Conservation (phyloP, 495 filamentous ascomycete species). For the Xylona heveae region DNA sequence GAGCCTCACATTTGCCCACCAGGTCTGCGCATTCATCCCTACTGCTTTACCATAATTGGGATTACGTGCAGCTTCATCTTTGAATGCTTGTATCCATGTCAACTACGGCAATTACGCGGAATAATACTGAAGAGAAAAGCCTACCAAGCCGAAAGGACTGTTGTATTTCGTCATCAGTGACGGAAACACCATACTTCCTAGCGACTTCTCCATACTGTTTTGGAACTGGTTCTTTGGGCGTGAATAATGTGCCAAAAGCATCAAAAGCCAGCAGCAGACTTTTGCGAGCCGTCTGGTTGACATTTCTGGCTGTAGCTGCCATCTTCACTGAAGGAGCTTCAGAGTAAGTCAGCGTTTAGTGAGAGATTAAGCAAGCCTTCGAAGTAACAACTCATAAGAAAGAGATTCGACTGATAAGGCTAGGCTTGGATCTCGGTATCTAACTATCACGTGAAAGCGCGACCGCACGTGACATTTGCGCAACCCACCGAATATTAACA, state of each 20-base stretch:
- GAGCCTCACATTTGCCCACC: slow-evolving; percentile 45
- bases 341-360: no score
- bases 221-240: slow-evolving; percentile 33
- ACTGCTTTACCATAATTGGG: slow-evolving; percentile 49
- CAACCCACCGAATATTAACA: no score
- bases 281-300: neutral
- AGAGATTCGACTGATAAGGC: no score
- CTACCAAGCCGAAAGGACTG: slow-evolving; percentile 17
- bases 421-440: no score
- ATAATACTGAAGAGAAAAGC: no score
- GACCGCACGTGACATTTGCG: no score
- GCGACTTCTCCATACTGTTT: slow-evolving; percentile 42
- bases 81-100: no score
- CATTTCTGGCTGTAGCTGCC: neutral
- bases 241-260: slow-evolving; percentile 58
- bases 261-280: slow-evolving; percentile 49
- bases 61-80: slow-evolving; percentile 20
- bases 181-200: slow-evolving; percentile 28
- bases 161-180: slow-evolving; percentile 15
- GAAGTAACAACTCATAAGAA: no score
- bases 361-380: no score
- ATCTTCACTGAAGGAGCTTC: no score
- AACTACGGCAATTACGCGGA: no score
- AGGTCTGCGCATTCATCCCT: slow-evolving; percentile 32
- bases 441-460: no score